Evolutionary conservation across 1,284 basidiomycete genomes (phyloP), one percentile per base, ranked within the genome.

Genomic region (Ustilago tritici): DNA sequence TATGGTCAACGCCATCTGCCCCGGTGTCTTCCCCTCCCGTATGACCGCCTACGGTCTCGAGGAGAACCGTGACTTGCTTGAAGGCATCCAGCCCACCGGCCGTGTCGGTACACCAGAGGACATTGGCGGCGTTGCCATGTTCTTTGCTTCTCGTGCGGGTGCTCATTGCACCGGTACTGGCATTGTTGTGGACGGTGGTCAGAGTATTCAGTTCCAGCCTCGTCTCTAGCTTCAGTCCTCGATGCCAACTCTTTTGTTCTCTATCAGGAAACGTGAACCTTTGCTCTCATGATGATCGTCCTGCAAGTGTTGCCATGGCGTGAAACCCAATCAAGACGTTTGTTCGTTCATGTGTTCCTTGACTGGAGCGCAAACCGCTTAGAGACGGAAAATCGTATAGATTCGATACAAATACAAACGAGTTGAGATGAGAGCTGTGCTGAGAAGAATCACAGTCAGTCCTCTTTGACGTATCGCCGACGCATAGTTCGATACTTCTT

Each of bases 11-110:
- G 92, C 93, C 11, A 93, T 95, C 62, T 88, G 90, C 61, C 93
- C 93, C 4, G 93, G 86, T 10, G 88, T 94, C 17, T 95, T 94
- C 88, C 93, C 92, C 0, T 92, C 92, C 61, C 93, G 92, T 86
- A 95, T 95, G 94, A 95, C 94, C 0, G 90, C 92, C 0, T 93
- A 89, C 62, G 92, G 91, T 4, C 88, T 94, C 80, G 73, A 67
- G 43, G 89, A 91, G 80, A 88, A 87, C 36, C 87, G 87, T 14
- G 83, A 85, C 19, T 36, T 81, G 43, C 70, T 84, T 55, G 83
- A 84, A 55, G 77, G 69, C 8, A 71, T 77, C 50, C 83, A 84
- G 70, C 84, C 83, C 14, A 85, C 82, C 12, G 84, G 86, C 58
- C 91, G 93, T 6, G 87, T 90, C 57, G 93, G 93, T 7, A 85